These are phyloP conservation scores for Moricandia moricandioides DNA, from an alignment of 345 rosid genomes.

Conservation along the genomic window DNA sequence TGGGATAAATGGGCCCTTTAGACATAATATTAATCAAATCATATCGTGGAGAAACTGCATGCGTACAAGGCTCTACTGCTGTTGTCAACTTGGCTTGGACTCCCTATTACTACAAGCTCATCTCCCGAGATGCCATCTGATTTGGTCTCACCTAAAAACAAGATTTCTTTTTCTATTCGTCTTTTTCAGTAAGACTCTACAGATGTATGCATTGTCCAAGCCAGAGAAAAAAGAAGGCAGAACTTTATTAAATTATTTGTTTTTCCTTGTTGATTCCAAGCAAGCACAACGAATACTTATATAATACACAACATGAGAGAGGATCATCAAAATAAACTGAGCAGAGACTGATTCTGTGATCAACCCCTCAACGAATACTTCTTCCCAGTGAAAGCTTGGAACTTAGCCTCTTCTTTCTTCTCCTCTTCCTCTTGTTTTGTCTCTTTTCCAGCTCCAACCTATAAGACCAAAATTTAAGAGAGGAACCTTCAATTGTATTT, in stretches of 20 bases:
- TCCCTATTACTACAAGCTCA: too few relatives aligned
- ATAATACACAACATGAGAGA: conserved; percentile 29
- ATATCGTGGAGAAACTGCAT: too few relatives aligned
- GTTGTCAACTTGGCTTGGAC: too few relatives aligned
- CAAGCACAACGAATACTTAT: conserved; percentile 8
- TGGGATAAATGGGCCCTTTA: too few relatives aligned
- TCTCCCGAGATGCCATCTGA: too few relatives aligned
- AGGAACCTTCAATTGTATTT: background rate
- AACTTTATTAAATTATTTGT: conserved; percentile 29
- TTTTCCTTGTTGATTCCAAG: conserved; percentile 9
- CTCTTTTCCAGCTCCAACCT: conserved; percentile 52
- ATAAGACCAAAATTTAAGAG: background rate
- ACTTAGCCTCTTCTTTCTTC: conserved; percentile 77
- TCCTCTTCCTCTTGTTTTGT: conserved; percentile 50
- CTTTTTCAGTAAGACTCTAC: too few relatives aligned
- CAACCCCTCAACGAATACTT: conserved; percentile 93
- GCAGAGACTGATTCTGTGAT: conserved; percentile 18
- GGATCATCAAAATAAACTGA: conserved; percentile 5
- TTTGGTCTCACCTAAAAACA: too few relatives aligned
- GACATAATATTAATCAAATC: too few relatives aligned
- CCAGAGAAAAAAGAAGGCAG: background rate
- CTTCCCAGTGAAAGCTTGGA: conserved; percentile 85
- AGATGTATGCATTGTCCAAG: too few relatives aligned
- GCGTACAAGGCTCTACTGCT: too few relatives aligned
- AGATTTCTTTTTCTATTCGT: too few relatives aligned